phyloP scores from a whole-genome alignment of 192 early-diverging fungal genomes.

The Dissophora ornata region DNA sequence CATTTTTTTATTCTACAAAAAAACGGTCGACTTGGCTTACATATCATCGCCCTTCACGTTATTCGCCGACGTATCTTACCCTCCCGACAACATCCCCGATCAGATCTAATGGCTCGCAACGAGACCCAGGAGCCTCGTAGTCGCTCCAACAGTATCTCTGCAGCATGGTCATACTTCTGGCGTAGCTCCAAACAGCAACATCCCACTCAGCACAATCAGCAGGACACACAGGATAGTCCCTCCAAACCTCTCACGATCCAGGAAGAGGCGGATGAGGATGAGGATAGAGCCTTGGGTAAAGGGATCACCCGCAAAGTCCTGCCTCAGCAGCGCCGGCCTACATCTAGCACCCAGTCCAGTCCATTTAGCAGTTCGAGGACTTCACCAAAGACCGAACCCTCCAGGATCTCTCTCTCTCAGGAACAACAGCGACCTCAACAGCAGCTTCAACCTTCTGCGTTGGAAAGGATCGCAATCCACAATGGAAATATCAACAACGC shows the following conservation, averaged over 20 bases:
- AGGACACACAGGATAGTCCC: neutral
- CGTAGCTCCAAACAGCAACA: conserved; percentile 32
- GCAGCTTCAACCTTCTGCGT: conserved; percentile 20
- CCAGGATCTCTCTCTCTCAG: neutral
- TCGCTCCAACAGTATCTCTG: conserved; percentile 50
- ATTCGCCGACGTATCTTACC: neutral
- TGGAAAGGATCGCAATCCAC: conserved; percentile 49
- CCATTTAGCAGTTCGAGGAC: conserved; percentile 37
- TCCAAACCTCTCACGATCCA: conserved; percentile 37
- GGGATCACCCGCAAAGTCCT: conserved; percentile 49
- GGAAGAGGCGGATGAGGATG: conserved; percentile 47
- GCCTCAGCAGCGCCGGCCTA: conserved; percentile 46
- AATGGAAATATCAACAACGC: conserved; percentile 46
- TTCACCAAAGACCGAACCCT: conserved; percentile 20
- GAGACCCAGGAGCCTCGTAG: conserved; percentile 41
- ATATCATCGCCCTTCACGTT: neutral
- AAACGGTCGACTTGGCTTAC: conserved; percentile 7
- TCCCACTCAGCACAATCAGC: neutral
- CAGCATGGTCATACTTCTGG: conserved; percentile 47
- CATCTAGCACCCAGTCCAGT: conserved; percentile 38
- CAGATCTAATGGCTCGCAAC: conserved; percentile 35
- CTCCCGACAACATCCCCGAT: neutral
- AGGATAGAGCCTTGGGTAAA: conserved; percentile 38
- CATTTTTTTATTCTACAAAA: conserved; percentile 20
- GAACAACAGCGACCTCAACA: conserved; percentile 7